phyloP scores from a whole-genome alignment of 2,329 filamentous ascomycete genomes.

The Microdochium bolleyi region DNA sequence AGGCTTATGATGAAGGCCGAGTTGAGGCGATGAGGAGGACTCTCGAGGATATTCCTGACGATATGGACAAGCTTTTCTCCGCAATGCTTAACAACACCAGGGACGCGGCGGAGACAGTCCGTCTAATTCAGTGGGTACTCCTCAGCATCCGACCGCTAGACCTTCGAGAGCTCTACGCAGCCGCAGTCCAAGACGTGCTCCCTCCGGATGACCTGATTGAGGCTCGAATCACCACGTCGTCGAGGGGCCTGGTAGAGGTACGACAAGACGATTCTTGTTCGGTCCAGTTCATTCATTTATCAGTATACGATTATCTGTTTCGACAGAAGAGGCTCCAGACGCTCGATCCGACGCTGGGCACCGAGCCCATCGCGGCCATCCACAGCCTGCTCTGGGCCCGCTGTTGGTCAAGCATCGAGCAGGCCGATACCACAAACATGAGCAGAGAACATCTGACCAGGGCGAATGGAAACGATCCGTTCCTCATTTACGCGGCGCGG shows the following conservation, averaged over 20 bases:
- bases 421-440: neutral
- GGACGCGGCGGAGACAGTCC: conserved; percentile 3
- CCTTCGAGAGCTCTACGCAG: conserved; percentile 5
- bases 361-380: conserved; percentile 1
- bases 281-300: conserved; percentile 9
- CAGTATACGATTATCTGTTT: conserved; percentile 8
- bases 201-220: conserved; percentile 1
- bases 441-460: neutral
- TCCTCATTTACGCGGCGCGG: conserved; percentile 4
- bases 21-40: conserved; percentile 1
- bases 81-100: conserved; percentile 2
- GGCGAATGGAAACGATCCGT: conserved; percentile 1
- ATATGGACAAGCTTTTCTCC: conserved; percentile 6
- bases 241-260: conserved; percentile 7
- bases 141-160: conserved; percentile 2
- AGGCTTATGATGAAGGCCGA: conserved; percentile 3
- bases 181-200: neutral
- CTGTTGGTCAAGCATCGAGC: conserved; percentile 5
- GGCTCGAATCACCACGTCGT: conserved; percentile 4
- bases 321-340: conserved; percentile 6
- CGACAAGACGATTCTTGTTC: neutral
- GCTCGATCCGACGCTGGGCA: conserved; percentile 2
- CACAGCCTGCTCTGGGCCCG: conserved; percentile 4
- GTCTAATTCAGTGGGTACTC: conserved; percentile 7
- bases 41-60: conserved; percentile 4